phyloP scores from a whole-genome alignment of 306 rosid species.

The Dryas drummondii region DNA sequence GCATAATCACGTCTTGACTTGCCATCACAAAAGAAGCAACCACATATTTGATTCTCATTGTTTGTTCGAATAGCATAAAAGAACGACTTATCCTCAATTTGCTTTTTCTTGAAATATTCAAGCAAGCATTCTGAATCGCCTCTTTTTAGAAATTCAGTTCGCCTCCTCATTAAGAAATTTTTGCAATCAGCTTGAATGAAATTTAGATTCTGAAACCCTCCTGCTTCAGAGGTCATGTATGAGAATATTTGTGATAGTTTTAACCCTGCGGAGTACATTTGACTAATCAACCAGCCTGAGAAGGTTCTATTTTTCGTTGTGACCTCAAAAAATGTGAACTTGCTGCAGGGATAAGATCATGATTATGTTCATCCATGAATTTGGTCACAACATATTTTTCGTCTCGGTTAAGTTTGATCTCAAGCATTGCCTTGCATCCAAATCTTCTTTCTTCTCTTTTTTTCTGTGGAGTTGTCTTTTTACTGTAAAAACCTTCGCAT shows the following conservation, averaged over 20 bases:
- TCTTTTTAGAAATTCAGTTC: too few species aligned
- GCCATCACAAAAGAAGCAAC: neutral
- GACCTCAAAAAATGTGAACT: neutral
- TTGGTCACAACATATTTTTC: neutral
- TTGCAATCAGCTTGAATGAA: neutral
- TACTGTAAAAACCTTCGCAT: neutral
- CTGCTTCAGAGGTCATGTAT: neutral
- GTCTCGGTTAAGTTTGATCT: neutral
- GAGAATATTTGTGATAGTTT: neutral
- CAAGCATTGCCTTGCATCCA: constrained; percentile 11
- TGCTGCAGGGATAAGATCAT: neutral
- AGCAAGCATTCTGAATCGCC: neutral
- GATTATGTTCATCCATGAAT: neutral
- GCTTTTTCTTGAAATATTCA: neutral
- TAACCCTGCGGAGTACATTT: neutral
- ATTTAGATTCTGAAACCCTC: too few species aligned
- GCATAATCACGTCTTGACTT: neutral
- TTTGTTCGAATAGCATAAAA: neutral
- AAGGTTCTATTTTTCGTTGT: neutral
- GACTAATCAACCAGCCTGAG: neutral
- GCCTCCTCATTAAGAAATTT: neutral
- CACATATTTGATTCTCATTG: neutral
- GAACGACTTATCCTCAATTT: too few species aligned
- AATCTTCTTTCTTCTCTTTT: constrained; percentile 4
- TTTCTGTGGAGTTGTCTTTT: neutral